These are phyloP conservation scores for Silybum marianum DNA, from an alignment of 129 eudicot species.

Conservation along the genomic window DNA sequence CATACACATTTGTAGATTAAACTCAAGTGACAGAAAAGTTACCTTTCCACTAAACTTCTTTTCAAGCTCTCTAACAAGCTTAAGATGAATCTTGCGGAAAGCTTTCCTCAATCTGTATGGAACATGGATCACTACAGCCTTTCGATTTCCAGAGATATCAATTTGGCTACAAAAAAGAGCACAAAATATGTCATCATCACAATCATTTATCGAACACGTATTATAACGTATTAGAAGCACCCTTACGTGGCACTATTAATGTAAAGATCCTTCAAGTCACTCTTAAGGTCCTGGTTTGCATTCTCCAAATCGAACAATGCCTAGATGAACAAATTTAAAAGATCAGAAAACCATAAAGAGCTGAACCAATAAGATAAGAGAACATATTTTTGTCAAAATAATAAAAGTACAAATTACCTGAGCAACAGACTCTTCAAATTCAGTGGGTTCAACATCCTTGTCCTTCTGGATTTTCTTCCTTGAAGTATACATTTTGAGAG, in stretches of 20 bases:
- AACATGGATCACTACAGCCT: slow-evolving; percentile 84
- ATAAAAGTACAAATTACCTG: slow-evolving; percentile 42
- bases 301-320: slow-evolving; percentile 70
- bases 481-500: slow-evolving; percentile 69
- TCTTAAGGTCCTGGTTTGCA: slow-evolving; percentile 63
- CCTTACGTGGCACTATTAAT: slow-evolving; percentile 59
- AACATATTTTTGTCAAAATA: neutral
- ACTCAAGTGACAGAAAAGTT: neutral
- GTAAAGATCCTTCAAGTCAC: slow-evolving; percentile 75
- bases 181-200: neutral
- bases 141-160: slow-evolving; percentile 76
- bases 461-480: slow-evolving; percentile 79
- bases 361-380: neutral
- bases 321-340: slow-evolving; percentile 22
- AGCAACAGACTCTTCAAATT: slow-evolving; percentile 77
- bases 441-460: slow-evolving; percentile 74
- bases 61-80: slow-evolving; percentile 94
- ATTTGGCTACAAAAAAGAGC: slow-evolving; percentile 50
- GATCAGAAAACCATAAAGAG: neutral
- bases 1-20: neutral
- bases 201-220: neutral
- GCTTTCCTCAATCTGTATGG: slow-evolving; percentile 86
- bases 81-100: slow-evolving; percentile 83
- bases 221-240: neutral
- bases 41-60: slow-evolving; percentile 98